These are phyloP conservation scores for Zygosaccharomyces lentus DNA, from an alignment of 805 yeast genomes.

Conservation along the genomic window DNA sequence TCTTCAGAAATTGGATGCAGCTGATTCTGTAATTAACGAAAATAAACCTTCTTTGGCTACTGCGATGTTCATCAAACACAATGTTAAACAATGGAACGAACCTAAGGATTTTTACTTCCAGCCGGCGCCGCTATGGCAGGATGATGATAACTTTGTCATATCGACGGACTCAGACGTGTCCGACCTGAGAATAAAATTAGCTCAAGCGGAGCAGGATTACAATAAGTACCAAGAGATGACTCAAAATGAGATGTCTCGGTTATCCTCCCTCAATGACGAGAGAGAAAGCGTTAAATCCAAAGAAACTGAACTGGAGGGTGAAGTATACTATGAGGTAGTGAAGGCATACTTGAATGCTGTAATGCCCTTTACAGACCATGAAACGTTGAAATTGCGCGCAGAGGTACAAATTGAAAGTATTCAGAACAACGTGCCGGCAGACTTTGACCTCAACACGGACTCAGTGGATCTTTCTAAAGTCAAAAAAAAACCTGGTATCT, in stretches of 20 bases:
- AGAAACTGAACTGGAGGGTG: conserved; percentile 43
- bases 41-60: conserved; percentile 75
- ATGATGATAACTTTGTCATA: conserved; percentile 72
- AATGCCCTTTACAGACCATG: conserved; percentile 64
- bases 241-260: conserved; percentile 29
- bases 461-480: conserved; percentile 41
- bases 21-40: conserved; percentile 55
- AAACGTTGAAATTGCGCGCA: conserved; percentile 63
- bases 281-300: conserved; percentile 40
- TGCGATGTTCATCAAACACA: conserved; percentile 90
- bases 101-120: conserved; percentile 81
- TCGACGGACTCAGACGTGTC: conserved; percentile 54
- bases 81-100: conserved; percentile 69
- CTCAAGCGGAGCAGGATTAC: conserved; percentile 36
- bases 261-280: conserved; percentile 31
- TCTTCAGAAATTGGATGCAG: conserved; percentile 42
- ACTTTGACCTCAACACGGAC: conserved; percentile 59
- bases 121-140: conserved; percentile 96
- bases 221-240: conserved; percentile 29
- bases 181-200: conserved; percentile 50
- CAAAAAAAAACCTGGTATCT: conserved; percentile 60
- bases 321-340: conserved; percentile 40
- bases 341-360: conserved; percentile 49
- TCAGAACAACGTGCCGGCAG: conserved; percentile 70
- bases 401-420: conserved; percentile 91